Base-by-base conservation (phyloP, 345 rosid genomes). In the Erodium maritimum region DNA sequence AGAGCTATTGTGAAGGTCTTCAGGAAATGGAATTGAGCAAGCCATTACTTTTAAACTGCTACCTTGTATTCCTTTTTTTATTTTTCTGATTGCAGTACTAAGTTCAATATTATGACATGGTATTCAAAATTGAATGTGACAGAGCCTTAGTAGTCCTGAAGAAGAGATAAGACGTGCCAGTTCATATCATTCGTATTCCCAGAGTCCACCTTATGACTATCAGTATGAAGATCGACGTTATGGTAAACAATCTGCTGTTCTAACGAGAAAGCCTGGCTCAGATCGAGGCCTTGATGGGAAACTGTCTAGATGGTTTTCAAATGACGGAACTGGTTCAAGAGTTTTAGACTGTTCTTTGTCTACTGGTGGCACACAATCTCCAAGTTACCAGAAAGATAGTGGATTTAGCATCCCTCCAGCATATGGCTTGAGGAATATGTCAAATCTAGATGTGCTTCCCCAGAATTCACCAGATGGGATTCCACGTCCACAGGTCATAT, bases 151-250 rank as follows among this genome's bases (percentile, higher is more conserved):
- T 74, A 78, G 78, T 63, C 75, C 60, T 68, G 89, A 77, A 73
- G 91, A 72, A 46, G 73, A 79, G 66, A 79, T 76, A 51, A 81
- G 86, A 73, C 90, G 99, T 57, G 94, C 99, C 69, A 83, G 86
- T 72, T 93, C 99, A 21, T 89, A 93, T 77, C 99, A 93, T 75
- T 93, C 99, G 50, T 93, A 75, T 78, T 93, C 99, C 46, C 95
- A 89, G 62, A 93, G 99, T 80, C 97, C 95, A 64, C 99, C 99
- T 71, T 93, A 93, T 61, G 96, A 93, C 73, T 75, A 82, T 69
- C 99, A 93, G 74, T 93, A 93, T 66, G 97, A 89, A 75, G 94
- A 87, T 54, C 82, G 91, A 11, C 86, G 82, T 19, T 85, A 89
- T 67, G 95, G 97, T 54, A 89, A 82, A 71, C 77, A 79, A 66